Evolutionary conservation across 495 filamentous ascomycete genomes (phyloP).

Genomic region (Penicillium soppii): DNA sequence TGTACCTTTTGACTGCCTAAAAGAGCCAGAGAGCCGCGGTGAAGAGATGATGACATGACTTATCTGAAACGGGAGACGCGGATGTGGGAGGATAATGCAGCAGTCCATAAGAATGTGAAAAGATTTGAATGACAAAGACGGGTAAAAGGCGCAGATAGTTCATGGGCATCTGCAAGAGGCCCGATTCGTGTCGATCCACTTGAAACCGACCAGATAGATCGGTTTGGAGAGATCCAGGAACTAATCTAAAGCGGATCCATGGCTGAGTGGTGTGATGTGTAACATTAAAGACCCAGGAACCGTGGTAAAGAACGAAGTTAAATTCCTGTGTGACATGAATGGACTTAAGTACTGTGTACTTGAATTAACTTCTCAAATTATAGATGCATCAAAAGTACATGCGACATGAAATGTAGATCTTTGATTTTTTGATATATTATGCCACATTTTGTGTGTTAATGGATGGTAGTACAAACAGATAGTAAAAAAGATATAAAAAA

Average conservation of each 20-base stretch:
- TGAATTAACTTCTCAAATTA: no score
- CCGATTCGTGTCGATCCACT: constrained; percentile 13
- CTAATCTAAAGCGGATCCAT: constrained; percentile 4
- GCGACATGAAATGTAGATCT: constrained; percentile 11
- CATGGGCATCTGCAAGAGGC: neutral
- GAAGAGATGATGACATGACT: constrained; percentile 6
- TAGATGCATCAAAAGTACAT: no score
- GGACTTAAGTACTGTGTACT: neutral
- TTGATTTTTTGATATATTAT: constrained; percentile 22
- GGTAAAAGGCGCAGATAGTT: neutral
- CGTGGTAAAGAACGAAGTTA: constrained; percentile 7
- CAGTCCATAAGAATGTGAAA: neutral
- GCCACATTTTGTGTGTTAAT: constrained; percentile 9
- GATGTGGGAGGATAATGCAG: neutral
- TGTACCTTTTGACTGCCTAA: neutral
- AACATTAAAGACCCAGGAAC: constrained; percentile 21
- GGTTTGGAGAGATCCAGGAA: constrained; percentile 21
- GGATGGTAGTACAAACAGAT: constrained; percentile 21
- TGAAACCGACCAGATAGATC: constrained; percentile 19
- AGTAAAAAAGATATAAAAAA: constrained; percentile 3
- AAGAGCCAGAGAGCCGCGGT: neutral
- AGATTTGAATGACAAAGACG: neutral
- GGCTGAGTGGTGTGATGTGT: constrained; percentile 29
- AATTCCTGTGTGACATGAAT: neutral
- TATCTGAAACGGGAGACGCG: neutral